phyloP scores from a whole-genome alignment of 2,329 filamentous ascomycete species.

The Trichophyton schoenleinii region DNA sequence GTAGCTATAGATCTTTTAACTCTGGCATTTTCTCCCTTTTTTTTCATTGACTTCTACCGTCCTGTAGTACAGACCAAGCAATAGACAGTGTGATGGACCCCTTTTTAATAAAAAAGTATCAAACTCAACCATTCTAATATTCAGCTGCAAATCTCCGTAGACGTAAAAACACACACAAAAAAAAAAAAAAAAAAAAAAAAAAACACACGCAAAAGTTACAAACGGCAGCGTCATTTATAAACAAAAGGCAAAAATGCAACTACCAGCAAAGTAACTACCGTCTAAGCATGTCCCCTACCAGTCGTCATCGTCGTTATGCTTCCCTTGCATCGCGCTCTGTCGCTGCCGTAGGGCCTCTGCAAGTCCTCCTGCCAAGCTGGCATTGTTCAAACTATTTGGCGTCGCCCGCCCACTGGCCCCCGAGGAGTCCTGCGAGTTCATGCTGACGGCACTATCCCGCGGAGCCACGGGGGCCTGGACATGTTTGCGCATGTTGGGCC shows the following conservation, averaged over 20 bases:
- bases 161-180: background rate
- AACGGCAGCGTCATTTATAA: background rate
- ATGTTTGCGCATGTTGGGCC: constrained; percentile 61
- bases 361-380: constrained; percentile 59
- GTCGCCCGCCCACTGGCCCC: constrained; percentile 57
- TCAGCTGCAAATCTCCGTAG: background rate
- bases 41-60: background rate
- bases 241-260: background rate
- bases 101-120: background rate
- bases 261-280: too few species aligned
- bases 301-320: constrained; percentile 56
- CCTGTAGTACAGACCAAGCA: too few species aligned
- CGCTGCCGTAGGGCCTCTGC: constrained; percentile 67
- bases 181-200: too few species aligned
- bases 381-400: constrained; percentile 43
- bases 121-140: background rate
- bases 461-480: constrained; percentile 44
- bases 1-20: background rate
- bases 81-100: too few species aligned
- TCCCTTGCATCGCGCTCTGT: constrained; percentile 62
- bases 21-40: background rate
- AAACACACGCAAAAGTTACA: background rate
- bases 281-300: constrained; percentile 36
- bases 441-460: constrained; percentile 50
- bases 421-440: constrained; percentile 38